Evolutionary conservation across 2,329 filamentous ascomycete genomes (phyloP).

Genomic region (Curvularia sp.): DNA sequence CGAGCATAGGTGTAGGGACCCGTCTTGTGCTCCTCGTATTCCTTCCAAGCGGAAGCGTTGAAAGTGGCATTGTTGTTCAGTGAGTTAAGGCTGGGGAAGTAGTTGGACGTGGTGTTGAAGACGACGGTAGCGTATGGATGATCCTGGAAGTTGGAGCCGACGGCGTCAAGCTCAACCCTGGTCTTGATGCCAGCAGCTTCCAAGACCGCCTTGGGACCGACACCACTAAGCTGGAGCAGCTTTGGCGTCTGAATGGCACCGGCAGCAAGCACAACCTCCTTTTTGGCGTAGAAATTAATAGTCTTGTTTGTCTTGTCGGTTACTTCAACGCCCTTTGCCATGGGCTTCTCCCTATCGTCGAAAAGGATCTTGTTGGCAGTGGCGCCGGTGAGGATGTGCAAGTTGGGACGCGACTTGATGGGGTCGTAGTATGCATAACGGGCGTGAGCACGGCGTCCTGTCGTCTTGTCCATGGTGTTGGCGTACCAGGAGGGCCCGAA

Average conservation of each 20-base stretch:
- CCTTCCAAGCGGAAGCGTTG: slow-evolving; percentile 40
- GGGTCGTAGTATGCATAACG: slow-evolving; percentile 44
- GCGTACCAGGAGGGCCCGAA: slow-evolving; percentile 35
- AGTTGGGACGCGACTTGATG: slow-evolving; percentile 34
- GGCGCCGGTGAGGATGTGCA: slow-evolving; percentile 35
- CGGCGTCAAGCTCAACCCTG: slow-evolving; percentile 38
- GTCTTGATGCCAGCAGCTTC: slow-evolving; percentile 39
- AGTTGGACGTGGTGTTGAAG: slow-evolving; percentile 32
- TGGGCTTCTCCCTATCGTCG: slow-evolving; percentile 22
- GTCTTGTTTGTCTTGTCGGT: slow-evolving; percentile 18
- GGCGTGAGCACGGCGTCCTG: slow-evolving; percentile 34
- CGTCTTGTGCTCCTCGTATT: slow-evolving; percentile 43
- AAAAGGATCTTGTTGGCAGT: slow-evolving; percentile 35
- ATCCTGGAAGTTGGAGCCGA: slow-evolving; percentile 49
- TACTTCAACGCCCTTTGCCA: slow-evolving; percentile 31
- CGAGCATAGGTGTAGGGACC: slow-evolving; percentile 41
- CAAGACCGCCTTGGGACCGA: slow-evolving; percentile 42
- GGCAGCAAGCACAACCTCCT: slow-evolving; percentile 68
- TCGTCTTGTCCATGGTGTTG: slow-evolving; percentile 41
- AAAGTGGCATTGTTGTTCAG: slow-evolving; percentile 43
- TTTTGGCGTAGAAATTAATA: slow-evolving; percentile 32
- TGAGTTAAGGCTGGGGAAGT: slow-evolving; percentile 35
- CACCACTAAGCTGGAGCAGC: slow-evolving; percentile 54
- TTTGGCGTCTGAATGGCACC: slow-evolving; percentile 63
- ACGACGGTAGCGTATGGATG: slow-evolving; percentile 33